Conservation (phyloP, 768 basidiomycete species). For the Mycena rebaudengoi region DNA sequence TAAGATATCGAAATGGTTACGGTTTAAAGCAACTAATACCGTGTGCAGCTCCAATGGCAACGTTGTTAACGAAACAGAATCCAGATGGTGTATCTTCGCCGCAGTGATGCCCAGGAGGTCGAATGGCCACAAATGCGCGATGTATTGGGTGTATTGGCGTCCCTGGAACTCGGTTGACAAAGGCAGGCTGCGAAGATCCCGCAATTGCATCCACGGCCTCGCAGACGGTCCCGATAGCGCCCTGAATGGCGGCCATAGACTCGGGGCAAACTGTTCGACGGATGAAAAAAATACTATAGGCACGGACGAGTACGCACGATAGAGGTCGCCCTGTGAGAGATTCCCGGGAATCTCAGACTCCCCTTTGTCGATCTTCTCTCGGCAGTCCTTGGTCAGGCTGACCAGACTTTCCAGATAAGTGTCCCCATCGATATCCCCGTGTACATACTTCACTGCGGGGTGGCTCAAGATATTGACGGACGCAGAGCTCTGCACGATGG, state of each 20-base stretch:
- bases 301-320: constrained; percentile 54
- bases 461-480: constrained; percentile 63
- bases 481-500: constrained; percentile 62
- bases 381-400: constrained; percentile 67
- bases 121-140: constrained; percentile 82
- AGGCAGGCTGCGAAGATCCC: constrained; percentile 18
- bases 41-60: constrained; percentile 89
- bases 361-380: constrained; percentile 65
- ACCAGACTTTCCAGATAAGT: constrained; percentile 71
- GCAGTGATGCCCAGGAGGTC: constrained; percentile 96
- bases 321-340: constrained; percentile 82
- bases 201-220: constrained; percentile 85
- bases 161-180: background rate
- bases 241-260: constrained; percentile 81
- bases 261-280: constrained; percentile 87
- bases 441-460: constrained; percentile 76
- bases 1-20: too few relatives aligned
- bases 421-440: constrained; percentile 74
- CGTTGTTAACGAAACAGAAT: constrained; percentile 97
- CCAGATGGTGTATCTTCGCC: constrained; percentile 90
- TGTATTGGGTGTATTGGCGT: constrained; percentile 27
- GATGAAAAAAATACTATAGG: background rate
- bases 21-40: constrained; percentile 64
- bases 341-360: constrained; percentile 80
- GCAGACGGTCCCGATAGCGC: constrained; percentile 84